These are phyloP conservation scores for Solanum tarijense DNA, from an alignment of 257 asterid genomes.

Conservation along the genomic window DNA sequence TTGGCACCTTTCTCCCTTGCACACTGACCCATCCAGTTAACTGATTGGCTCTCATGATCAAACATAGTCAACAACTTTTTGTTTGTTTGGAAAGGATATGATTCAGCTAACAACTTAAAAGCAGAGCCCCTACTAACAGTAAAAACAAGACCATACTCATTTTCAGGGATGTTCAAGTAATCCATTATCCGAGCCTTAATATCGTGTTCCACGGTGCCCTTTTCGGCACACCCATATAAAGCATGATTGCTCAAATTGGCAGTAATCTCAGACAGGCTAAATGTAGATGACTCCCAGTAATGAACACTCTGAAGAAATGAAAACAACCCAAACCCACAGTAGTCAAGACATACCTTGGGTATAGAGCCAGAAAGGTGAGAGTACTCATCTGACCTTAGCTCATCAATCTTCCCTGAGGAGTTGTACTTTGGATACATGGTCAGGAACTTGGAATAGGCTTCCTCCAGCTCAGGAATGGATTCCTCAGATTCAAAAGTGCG, in stretches of 20 bases:
- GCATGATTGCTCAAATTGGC: slow-evolving; percentile 98
- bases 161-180: slow-evolving; percentile 90
- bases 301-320: slow-evolving; percentile 89
- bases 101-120: slow-evolving; percentile 81
- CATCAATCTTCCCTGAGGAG: slow-evolving; percentile 81
- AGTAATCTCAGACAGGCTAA: slow-evolving; percentile 91
- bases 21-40: slow-evolving; percentile 95
- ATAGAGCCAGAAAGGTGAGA: slow-evolving; percentile 55
- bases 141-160: slow-evolving; percentile 91
- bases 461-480: slow-evolving; percentile 53
- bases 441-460: slow-evolving; percentile 73
- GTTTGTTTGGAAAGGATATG: slow-evolving; percentile 93
- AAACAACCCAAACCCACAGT: slow-evolving; percentile 95
- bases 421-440: slow-evolving; percentile 89
- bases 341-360: slow-evolving; percentile 91
- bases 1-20: slow-evolving; percentile 96
- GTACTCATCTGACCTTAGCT: slow-evolving; percentile 77
- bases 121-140: slow-evolving; percentile 99
- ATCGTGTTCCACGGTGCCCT: slow-evolving; percentile 78
- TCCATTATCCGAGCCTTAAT: slow-evolving; percentile 83
- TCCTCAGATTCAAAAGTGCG: slow-evolving; percentile 56
- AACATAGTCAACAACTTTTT: slow-evolving; percentile 91
- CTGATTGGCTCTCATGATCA: slow-evolving; percentile 96
- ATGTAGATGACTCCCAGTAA: slow-evolving; percentile 92
- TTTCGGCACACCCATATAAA: slow-evolving; percentile 88